Evolutionary conservation across 2,329 filamentous ascomycete species (phyloP), one percentile per base, ranked within the genome.

Genomic region (Cordyceps pruinosa): DNA sequence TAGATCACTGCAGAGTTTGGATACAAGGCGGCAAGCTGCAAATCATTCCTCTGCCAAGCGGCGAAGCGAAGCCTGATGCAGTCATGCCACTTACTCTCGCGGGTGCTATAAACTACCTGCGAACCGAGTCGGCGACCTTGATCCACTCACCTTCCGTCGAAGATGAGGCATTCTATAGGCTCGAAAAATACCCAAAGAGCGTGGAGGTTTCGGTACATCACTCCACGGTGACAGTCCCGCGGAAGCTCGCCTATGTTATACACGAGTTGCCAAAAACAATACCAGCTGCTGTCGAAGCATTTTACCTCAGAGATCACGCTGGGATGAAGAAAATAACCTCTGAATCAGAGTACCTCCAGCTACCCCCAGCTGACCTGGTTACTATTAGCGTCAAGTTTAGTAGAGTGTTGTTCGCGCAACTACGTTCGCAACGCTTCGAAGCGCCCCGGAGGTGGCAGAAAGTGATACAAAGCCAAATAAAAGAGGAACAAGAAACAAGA

Each of bases 1-100:
- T 93, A 39, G 91, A 95, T 61, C 83, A 87, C 62, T 89, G 96
- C 69, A 82, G 94, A 57, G 86, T 95, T 34, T 99, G 94, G 94
- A 85, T 99, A 56, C 84, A 96, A 65, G 75, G 84, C 32, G 89
- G 88, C 57, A 82, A 86, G 56, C 78, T 97, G 19, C 77, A 84
- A 47, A 83, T 97, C 58, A 87, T 97, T 57, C 83, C 89, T 21
- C 63, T 82, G 3, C 66, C 72, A 60, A 65, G 72, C 56, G 67
- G 75, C 58, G 39, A 41, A 15, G 65, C 63, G 2, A 60, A 65
- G 1, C 54, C 56, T 0, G 58, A 58, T 25, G 69, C 68, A 54
- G 68, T 70, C n/a, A 72, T 68, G 61, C 69, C 73, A 1, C 71
- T 97, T 12, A 78, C 81, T 0, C 73, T 94, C 5, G 62, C 76